Evolutionary conservation across 352 stramenopile species (phyloP), one percentile per base, ranked within the genome.

Genomic region (Phytophthora meadii): DNA sequence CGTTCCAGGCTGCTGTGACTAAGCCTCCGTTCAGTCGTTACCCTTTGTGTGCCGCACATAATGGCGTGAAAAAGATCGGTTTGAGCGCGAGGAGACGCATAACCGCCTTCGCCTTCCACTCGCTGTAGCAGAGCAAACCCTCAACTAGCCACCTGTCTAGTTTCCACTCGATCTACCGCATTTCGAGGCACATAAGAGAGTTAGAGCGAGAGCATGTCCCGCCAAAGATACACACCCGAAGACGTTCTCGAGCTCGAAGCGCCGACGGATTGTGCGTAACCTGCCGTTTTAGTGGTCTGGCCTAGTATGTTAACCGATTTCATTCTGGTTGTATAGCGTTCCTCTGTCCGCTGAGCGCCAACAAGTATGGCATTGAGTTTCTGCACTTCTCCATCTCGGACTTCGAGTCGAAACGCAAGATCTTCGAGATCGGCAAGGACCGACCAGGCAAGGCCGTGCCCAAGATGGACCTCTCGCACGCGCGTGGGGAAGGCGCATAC

Each of bases 361-460:
- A 98, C 81, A 94, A 78, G 32, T 97, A 98, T 74, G 89, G 92
- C 56, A 98, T 99, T 58, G 94, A 98, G 75, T 98, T 98, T 71
- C 76, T 98, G 49, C 86, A 91, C 63, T 99, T 99, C 73, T 77
- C 74, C n/a, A 98, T 99, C 69, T 84, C 82, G 39, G 94, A 99
- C 72, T 98, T 98, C 64, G 82, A 97, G 45, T 93, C 89, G 27
- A 98, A 99, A 71, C 89, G 90, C 47, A 93, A 88, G 58, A 97
- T 99, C 61, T 99, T 98, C 65, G 91, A 97, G 67, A 94, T 98
- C 57, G 84, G 85, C 53, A 89, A 93, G 65, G 79, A 94, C 69
- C 71, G 70, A 15, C 81, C 79, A 6, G 82, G 74, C 50, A 85
- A 77, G 55, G 84, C 87, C 1, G 80, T 90, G 28, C 80, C 85